Evolutionary conservation across 2,329 filamentous ascomycete genomes (phyloP).

Genomic region (Ceratocystiopsis sp.): DNA sequence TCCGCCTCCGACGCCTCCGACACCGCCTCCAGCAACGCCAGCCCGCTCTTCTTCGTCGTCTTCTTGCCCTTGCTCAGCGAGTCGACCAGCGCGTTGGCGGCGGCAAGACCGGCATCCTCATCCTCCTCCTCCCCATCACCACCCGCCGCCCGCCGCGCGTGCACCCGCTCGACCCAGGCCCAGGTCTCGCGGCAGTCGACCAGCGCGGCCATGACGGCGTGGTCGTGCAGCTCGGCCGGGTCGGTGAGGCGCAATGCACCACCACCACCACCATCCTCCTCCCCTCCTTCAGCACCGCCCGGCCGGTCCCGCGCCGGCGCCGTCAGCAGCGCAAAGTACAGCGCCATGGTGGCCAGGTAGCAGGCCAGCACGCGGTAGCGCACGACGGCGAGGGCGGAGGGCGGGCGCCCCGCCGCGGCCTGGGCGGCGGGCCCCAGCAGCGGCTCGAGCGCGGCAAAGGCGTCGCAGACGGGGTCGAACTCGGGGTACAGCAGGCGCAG

Average conservation of each 20-base stretch:
- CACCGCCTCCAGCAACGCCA: neutral
- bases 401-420: slow-evolving; percentile 33
- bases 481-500: slow-evolving; percentile 77
- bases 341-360: slow-evolving; percentile 71
- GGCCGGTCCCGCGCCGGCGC: slow-evolving; percentile 48
- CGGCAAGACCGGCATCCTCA: too few relatives aligned
- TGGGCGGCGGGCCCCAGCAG: slow-evolving; percentile 41
- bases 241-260: slow-evolving; percentile 51
- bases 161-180: slow-evolving; percentile 54
- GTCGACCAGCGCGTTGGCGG: slow-evolving; percentile 11
- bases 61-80: neutral
- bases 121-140: too few relatives aligned
- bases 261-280: too few relatives aligned
- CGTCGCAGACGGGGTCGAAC: slow-evolving; percentile 69
- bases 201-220: slow-evolving; percentile 77
- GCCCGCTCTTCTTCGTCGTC: neutral
- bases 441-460: slow-evolving; percentile 58
- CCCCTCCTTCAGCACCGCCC: slow-evolving; percentile 27
- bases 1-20: neutral
- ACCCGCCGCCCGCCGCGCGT: slow-evolving; percentile 16
- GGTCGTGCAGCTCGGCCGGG: slow-evolving; percentile 68
- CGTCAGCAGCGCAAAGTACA: slow-evolving; percentile 91
- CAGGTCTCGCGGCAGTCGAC: slow-evolving; percentile 68
- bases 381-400: slow-evolving; percentile 41
- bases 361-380: slow-evolving; percentile 70